Evolutionary conservation across 495 filamentous ascomycete species (phyloP), one percentile per base, ranked within the genome.

Genomic region (Penicillium coprophilum): DNA sequence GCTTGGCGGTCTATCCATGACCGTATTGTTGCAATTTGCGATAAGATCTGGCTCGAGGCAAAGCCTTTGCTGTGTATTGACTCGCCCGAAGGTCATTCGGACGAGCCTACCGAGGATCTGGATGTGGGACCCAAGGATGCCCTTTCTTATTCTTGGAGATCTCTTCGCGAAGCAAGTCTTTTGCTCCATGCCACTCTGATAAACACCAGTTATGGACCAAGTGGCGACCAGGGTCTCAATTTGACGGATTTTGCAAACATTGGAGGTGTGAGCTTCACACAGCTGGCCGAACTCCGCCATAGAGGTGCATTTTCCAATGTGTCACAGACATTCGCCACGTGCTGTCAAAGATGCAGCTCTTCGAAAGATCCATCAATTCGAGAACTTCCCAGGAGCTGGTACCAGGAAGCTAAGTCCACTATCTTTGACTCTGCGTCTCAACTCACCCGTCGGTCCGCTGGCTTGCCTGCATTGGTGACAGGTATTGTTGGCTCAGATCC

Each of bases 251-350:
- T 74, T 55, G 68, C 74, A 28, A 67, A 70, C 0, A 83, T 91
- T 17, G 91, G 91, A 19, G 71, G 80, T 19, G 71, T 92, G 0
- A 85, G 87, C 41, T 94, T 97, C 62, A 81, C 80, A 21, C 90
- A 97, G 67, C 77, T 98, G 3, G 84, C 89, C 0, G 86, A 84
- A 40, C 80, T 97, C 46, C 84, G 94, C 12, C 94, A 98, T 68
- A 81, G 94, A 55, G 94, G 94, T 48, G 94, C 94, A 17, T 97
- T 97, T 65, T 92, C 92, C 0, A 91, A 91, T 6, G 93, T 97
- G 4, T 88, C 94, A 6, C 86, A 89, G 50, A 95, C 91, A 0
- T 97, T 96, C 63, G 78, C 86, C 1, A 80, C 78, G 17, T 93
- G 90, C 59, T 97, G 93, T 65, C 67, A 76, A 23, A 69, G 79